Evolutionary conservation across 2,329 filamentous ascomycete species (phyloP), one percentile per base, ranked within the genome.

Genomic region (Bimuria novae-zelandiae): DNA sequence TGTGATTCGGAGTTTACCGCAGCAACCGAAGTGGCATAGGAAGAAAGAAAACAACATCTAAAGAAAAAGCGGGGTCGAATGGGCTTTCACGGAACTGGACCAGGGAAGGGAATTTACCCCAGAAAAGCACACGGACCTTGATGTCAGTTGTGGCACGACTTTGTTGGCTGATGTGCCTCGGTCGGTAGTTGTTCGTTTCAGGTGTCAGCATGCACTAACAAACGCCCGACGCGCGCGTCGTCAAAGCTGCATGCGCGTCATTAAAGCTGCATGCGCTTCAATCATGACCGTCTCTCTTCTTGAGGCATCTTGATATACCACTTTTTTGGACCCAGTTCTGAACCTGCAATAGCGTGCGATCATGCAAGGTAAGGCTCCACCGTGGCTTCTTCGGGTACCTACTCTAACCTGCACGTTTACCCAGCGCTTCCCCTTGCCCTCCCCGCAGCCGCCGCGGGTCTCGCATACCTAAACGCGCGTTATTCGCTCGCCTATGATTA

Each of bases 391-490:
- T n/a, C n/a, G n/a, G n/a, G n/a, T n/a, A n/a, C n/a, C n/a, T n/a
- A n/a, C n/a, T n/a, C n/a, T 36, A 21, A 37, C 22, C 17, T 35
- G 17, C 23, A 14, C 32, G 22, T 11, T 29, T 23, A 35, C 35
- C 32, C 50, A 71, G 69, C 60, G 4, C 60, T 72, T 32, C 63
- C 68, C 12, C 55, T 62, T 48, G 61, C 65, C 17, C 29, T 73
- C 21, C 67, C 71, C 7, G 70, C 67, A n/a, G 68, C 70, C 3
- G 64, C 67, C 6, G 76, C 76, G 21, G 71, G 75, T 7, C 79
- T 83, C 40, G 79, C 80, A 14, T 89, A 90, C 59, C 75, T 89
- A 35, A 83, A 92, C 67, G 89, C 82, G 42, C 89, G 88, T 72
- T 84, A 83, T 63, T 82, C 87, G 62, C 61, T 92, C 42, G 69